Percentiles rank a stretch among this genome's conserved stretches.
Evolutionary conservation across 2,329 filamentous ascomycete genomes (phyloP).

Genomic region (Tolypocladium amazonense): DNA sequence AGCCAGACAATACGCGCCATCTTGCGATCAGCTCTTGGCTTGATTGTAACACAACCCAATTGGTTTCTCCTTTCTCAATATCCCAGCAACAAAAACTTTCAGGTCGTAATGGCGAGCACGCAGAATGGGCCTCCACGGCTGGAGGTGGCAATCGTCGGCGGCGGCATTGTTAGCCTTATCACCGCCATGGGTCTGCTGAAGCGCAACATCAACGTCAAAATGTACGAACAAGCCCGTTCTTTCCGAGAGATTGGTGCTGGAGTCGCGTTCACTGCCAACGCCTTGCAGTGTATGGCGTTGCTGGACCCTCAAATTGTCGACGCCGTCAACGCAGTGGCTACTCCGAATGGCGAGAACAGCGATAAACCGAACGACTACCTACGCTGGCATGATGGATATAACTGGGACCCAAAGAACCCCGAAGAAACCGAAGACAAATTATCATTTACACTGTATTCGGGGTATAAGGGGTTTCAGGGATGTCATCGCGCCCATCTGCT

Average conservation of each 20-base stretch:
- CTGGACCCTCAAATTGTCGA: neutral
- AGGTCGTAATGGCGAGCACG: neutral
- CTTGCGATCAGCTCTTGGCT: neutral
- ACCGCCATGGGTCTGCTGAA: neutral
- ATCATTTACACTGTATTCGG: neutral
- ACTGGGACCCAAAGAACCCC: neutral
- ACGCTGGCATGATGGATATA: neutral
- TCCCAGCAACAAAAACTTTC: neutral
- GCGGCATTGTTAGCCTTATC: neutral
- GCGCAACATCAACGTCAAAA: neutral
- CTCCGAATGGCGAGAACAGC: neutral
- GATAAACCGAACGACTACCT: neutral
- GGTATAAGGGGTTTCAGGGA: neutral
- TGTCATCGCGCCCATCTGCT: neutral
- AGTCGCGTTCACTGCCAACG: neutral
- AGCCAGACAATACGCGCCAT: neutral
- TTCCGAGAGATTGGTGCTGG: neutral
- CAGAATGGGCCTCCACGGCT: neutral
- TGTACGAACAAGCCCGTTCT: neutral
- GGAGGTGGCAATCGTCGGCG: neutral
- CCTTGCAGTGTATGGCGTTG: neutral
- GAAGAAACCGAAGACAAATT: neutral
- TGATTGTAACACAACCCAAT: neutral
- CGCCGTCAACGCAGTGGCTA: neutral
- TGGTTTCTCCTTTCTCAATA: neutral